Evolutionary conservation across 257 asterid species (phyloP).

Genomic region (Rauvolfia tetraphylla): DNA sequence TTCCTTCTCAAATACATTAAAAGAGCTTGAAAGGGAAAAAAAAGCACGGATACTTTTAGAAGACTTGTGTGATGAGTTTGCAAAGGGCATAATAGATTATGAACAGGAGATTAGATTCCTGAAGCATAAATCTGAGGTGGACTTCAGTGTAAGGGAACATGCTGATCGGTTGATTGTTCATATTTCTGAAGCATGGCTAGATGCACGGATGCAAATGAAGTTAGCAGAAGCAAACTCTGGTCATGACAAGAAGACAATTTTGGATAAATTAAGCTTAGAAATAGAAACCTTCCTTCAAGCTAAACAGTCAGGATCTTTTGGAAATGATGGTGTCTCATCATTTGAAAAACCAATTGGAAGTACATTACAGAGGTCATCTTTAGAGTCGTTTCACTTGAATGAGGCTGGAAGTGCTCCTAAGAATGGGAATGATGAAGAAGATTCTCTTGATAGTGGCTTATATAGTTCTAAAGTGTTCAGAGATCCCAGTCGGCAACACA

Average conservation of each 20-base stretch:
- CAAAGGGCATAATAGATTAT: conserved; percentile 62
- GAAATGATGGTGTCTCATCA: conserved; percentile 19
- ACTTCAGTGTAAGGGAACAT: conserved; percentile 29
- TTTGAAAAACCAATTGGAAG: conserved; percentile 25
- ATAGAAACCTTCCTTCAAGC: conserved; percentile 64
- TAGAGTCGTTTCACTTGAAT: conserved; percentile 49
- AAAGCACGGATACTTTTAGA: conserved; percentile 58
- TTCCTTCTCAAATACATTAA: conserved; percentile 39
- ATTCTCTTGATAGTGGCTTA: conserved; percentile 27
- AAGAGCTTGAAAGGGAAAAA: conserved; percentile 57
- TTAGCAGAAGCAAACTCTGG: conserved; percentile 32
- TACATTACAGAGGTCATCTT: conserved; percentile 25
- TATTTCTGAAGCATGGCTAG: conserved; percentile 93
- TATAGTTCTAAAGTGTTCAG: conserved; percentile 25
- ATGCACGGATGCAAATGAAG: conserved; percentile 73
- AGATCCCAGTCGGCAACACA: conserved; percentile 27
- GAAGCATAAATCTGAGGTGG: conserved; percentile 41
- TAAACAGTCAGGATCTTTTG: conserved; percentile 30
- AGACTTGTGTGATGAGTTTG: conserved; percentile 86
- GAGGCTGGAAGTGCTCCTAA: conserved; percentile 63
- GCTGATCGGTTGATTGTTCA: conserved; percentile 64
- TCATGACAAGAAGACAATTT: conserved; percentile 45
- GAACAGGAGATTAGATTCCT: conserved; percentile 55
- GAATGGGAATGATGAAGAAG: conserved; percentile 45
- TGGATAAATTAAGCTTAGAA: conserved; percentile 61